phyloP scores from a whole-genome alignment of 31 red algal genomes.

The Asparagopsis taxiformis region DNA sequence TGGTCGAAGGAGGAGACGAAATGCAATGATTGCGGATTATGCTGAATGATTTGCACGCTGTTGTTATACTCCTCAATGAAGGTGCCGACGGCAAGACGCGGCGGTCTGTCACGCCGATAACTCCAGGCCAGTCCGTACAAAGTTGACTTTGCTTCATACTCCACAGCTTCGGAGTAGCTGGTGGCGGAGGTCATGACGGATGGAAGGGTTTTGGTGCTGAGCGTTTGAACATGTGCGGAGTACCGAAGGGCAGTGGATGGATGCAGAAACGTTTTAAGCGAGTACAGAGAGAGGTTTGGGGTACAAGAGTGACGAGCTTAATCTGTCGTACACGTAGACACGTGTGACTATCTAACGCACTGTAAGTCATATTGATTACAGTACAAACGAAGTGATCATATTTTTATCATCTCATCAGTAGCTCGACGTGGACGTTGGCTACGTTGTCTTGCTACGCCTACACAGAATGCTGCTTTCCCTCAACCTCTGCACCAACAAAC shows the following conservation, averaged over 20 bases:
- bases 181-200: constrained; percentile 38
- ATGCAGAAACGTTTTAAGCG: no score
- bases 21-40: constrained; percentile 30
- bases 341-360: no score
- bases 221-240: not conserved
- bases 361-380: no score
- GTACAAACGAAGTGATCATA: no score
- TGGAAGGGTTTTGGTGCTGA: not conserved
- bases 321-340: no score
- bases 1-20: constrained; percentile 56
- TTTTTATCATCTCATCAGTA: no score
- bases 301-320: no score
- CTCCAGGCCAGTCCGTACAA: constrained; percentile 59
- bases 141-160: constrained; percentile 38
- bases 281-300: no score
- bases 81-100: constrained; percentile 69
- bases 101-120: constrained; percentile 34
- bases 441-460: no score
- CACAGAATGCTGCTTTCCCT: no score
- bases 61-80: constrained; percentile 86
- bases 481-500: no score
- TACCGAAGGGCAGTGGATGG: not conserved
- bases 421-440: no score
- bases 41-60: constrained; percentile 74
- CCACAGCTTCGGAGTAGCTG: constrained; percentile 25